phyloP scores from a whole-genome alignment of 176 grass and related monocot genomes.

The Bothriochloa decipiens region DNA sequence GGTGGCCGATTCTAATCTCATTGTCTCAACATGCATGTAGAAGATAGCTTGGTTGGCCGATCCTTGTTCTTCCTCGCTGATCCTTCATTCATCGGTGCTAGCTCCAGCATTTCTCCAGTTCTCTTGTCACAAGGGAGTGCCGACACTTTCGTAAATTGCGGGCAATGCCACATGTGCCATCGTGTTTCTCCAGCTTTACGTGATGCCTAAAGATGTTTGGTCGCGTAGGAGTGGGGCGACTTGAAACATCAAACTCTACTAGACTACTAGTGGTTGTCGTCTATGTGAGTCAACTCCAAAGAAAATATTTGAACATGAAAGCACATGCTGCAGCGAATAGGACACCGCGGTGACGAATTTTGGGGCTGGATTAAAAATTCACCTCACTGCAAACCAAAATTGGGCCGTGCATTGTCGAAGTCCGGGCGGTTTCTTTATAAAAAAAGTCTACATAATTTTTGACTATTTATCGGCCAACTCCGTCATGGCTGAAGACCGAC shows the following conservation, averaged over 20 bases:
- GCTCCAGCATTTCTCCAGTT: not conserved
- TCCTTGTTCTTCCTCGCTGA: not conserved
- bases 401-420: not conserved
- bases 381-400: not conserved
- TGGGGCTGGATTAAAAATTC: not conserved
- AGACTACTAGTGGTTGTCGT: not conserved
- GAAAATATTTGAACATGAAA: not conserved
- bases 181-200: not conserved
- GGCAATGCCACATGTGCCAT: slow-evolving; percentile 13
- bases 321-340: not conserved
- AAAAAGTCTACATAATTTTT: too few relatives aligned
- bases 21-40: not conserved
- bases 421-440: not conserved
- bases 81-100: not conserved
- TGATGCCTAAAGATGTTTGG: slow-evolving; percentile 26
- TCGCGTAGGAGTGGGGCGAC: not conserved
- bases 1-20: not conserved
- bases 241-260: not conserved
- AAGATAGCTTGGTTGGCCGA: not conserved
- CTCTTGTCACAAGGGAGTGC: not conserved
- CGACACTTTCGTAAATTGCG: not conserved
- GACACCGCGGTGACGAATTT: not conserved
- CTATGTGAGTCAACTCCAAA: not conserved
- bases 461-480: too few relatives aligned
- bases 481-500: too few relatives aligned